A percentile compares a stretch with the other conserved stretches of the same genome.
Conservation (phyloP, 2,329 filamentous ascomycete genomes). For the Ophiostoma novo-ulmi region DNA sequence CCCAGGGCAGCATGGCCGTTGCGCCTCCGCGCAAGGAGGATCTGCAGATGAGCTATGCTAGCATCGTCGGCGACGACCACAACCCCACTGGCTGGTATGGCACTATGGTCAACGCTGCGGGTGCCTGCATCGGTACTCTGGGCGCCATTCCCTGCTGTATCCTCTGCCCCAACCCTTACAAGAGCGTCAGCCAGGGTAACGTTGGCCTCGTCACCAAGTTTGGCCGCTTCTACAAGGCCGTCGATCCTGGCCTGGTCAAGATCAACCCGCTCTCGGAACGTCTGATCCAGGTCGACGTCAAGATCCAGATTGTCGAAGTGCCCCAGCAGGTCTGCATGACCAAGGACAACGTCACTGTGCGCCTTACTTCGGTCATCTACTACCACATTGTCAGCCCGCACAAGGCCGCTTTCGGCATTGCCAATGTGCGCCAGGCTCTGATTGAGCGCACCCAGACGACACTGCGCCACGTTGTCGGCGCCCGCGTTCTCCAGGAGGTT, state of each 20-base stretch:
- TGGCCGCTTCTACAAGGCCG: constrained; percentile 87
- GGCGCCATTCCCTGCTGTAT: constrained; percentile 91
- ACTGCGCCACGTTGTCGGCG: constrained; percentile 85
- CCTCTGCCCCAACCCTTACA: constrained; percentile 92
- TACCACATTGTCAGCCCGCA: constrained; percentile 95
- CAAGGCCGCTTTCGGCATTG: constrained; percentile 94
- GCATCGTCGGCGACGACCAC: constrained; percentile 56
- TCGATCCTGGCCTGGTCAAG: constrained; percentile 94
- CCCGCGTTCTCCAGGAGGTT: constrained; percentile 91
- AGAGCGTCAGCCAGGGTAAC: constrained; percentile 84
- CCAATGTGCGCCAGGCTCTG: constrained; percentile 91
- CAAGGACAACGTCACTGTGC: constrained; percentile 95
- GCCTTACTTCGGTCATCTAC: constrained; percentile 96
- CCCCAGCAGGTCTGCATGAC: constrained; percentile 98
- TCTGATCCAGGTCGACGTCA: constrained; percentile 90
- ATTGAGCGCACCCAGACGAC: constrained; percentile 98
- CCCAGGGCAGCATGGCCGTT: constrained; percentile 59
- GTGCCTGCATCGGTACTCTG: constrained; percentile 66
- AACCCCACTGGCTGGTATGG: constrained; percentile 84
- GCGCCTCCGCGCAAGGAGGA: constrained; percentile 77
- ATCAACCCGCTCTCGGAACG: constrained; percentile 92
- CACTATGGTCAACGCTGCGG: constrained; percentile 64
- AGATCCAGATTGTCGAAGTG: constrained; percentile 98
- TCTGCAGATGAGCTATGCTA: constrained; percentile 75
- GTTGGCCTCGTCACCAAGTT: constrained; percentile 96